Evolutionary conservation across 2,329 filamentous ascomycete genomes (phyloP).

Genomic region (Neocatenulostroma microsporum): DNA sequence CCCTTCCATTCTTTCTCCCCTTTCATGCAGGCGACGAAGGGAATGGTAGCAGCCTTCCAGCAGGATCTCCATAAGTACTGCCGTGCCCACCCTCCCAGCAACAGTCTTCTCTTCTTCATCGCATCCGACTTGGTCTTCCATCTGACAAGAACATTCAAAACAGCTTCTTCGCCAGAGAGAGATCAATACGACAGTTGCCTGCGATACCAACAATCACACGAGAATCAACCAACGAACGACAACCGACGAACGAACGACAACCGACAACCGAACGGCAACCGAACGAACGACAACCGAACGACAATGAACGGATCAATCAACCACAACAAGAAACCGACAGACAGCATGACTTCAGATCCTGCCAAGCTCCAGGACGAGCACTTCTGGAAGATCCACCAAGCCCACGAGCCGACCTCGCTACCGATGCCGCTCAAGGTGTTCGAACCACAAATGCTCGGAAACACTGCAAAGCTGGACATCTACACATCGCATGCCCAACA

Average conservation of each 20-base stretch:
- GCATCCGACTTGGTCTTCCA: not conserved
- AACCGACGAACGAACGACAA: no score
- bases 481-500: no score
- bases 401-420: not conserved
- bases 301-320: not conserved
- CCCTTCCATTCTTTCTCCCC: no score
- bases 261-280: not conserved
- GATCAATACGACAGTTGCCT: not conserved
- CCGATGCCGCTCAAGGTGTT: not conserved
- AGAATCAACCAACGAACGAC: no score
- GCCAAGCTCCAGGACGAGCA: no score
- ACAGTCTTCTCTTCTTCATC: not conserved
- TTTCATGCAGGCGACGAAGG: no score
- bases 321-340: not conserved
- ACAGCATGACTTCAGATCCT: not conserved
- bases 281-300: not conserved
- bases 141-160: not conserved
- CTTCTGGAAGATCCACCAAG: no score
- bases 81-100: not conserved
- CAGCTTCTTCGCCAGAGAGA: constrained; percentile 1
- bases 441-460: not conserved
- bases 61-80: constrained; percentile 4
- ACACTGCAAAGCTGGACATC: not conserved
- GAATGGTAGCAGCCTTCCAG: no score
- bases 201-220: not conserved